Conservation (phyloP, 2,329 filamentous ascomycete species). For the Penicillium sp. region DNA sequence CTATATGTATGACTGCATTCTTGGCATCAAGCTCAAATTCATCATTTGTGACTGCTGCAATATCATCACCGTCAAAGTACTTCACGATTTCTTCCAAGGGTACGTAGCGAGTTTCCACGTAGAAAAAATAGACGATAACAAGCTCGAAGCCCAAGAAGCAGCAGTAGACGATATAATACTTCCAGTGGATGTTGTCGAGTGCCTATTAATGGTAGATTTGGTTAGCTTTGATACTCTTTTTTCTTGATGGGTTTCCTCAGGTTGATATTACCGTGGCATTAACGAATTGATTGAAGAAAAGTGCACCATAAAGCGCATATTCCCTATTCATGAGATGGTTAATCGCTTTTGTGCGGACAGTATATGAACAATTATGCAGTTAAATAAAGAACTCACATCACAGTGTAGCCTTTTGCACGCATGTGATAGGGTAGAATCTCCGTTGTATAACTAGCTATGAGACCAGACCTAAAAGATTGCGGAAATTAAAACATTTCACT, state of each 20-base stretch:
- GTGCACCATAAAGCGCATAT: constrained; percentile 12
- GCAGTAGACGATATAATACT: constrained; percentile 38
- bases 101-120: constrained; percentile 31
- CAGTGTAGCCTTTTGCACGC: constrained; percentile 36
- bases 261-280: constrained; percentile 22
- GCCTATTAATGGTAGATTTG: constrained; percentile 14
- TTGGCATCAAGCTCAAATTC: constrained; percentile 4
- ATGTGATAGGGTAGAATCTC: constrained; percentile 34
- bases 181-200: constrained; percentile 30
- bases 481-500: constrained; percentile 22
- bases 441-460: constrained; percentile 25
- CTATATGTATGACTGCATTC: constrained; percentile 2
- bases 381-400: constrained; percentile 17
- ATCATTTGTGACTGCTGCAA: constrained; percentile 7
- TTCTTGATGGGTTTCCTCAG: neutral
- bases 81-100: constrained; percentile 27
- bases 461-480: constrained; percentile 27
- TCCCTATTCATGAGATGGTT: constrained; percentile 20
- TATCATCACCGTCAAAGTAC: constrained; percentile 17
- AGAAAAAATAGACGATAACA: constrained; percentile 25
- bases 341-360: constrained; percentile 4
- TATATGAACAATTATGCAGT: neutral
- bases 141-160: constrained; percentile 18
- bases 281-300: constrained; percentile 36
- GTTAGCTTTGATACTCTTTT: neutral